Evolutionary conservation across 441 rosid genomes (phyloP).

Genomic region (Aleurites moluccanus): DNA sequence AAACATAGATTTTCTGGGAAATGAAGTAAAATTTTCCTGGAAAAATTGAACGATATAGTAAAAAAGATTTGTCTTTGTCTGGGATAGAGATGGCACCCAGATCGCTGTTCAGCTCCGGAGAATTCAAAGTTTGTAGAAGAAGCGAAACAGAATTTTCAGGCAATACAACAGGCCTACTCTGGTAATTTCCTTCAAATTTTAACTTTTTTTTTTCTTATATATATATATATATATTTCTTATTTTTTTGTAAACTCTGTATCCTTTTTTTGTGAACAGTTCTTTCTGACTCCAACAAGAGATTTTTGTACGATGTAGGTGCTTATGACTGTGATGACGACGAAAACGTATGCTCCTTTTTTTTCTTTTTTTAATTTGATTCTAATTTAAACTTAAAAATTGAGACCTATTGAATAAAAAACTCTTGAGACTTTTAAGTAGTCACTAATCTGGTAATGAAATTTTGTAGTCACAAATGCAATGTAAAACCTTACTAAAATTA

Average conservation of each 20-base stretch:
- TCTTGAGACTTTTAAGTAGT: too few species aligned
- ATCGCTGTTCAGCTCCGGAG: conserved; percentile 75
- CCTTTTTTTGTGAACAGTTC: conserved; percentile 45
- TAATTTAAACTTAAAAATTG: too few species aligned
- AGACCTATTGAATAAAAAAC: too few species aligned
- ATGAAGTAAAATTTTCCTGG: not conserved
- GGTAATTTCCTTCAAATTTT: conserved; percentile 42
- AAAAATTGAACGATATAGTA: not conserved
- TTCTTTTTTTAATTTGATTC: too few species aligned
- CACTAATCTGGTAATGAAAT: too few species aligned
- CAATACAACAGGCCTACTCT: conserved; percentile 80
- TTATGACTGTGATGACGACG: conserved; percentile 70
- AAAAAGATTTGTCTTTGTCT: conserved; percentile 9
- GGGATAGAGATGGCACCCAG: conserved; percentile 88
- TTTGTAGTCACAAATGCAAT: too few species aligned
- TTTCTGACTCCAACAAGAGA: conserved; percentile 77
- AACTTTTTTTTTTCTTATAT: too few species aligned
- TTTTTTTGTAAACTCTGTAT: too few species aligned
- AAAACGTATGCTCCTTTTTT: conserved; percentile 44
- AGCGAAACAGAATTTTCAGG: conserved; percentile 77
- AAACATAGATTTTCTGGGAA: conserved; percentile 6
- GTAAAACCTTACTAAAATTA: too few species aligned
- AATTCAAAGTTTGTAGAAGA: conserved; percentile 65
- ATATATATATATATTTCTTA: too few species aligned
- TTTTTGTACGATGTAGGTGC: conserved; percentile 82